A percentile compares a stretch with the other conserved stretches of the same genome.
These are phyloP conservation scores for Polygonum maritimum DNA, from an alignment of 148 eudicot genomes.

Conservation along the genomic window DNA sequence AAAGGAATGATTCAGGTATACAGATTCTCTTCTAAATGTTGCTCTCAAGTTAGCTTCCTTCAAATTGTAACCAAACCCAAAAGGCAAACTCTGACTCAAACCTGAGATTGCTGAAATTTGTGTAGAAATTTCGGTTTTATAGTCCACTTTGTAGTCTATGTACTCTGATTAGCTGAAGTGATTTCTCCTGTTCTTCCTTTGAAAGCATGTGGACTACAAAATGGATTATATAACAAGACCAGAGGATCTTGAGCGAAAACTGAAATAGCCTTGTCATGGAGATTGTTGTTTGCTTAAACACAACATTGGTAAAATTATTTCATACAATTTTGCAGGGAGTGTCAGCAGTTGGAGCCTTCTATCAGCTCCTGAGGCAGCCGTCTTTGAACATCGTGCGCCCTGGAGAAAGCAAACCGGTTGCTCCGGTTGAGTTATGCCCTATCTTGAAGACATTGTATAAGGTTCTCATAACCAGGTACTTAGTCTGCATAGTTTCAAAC, in stretches of 20 bases:
- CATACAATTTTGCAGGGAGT: conserved; percentile 55
- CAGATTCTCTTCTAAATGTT: neutral
- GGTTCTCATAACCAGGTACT: conserved; percentile 69
- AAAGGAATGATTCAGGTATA: conserved; percentile 95
- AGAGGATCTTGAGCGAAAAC: too few relatives aligned
- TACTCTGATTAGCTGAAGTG: too few relatives aligned
- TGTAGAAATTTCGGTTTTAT: neutral
- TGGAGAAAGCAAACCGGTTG: conserved; percentile 70
- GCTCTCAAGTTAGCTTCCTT: too few relatives aligned
- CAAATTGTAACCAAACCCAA: too few relatives aligned
- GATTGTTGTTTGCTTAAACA: neutral
- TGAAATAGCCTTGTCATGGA: neutral
- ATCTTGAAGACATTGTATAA: conserved; percentile 73
- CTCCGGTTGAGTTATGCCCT: conserved; percentile 90
- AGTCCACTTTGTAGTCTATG: too few relatives aligned
- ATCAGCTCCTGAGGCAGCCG: conserved; percentile 76
- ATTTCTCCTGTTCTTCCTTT: too few relatives aligned
- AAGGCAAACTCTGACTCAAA: too few relatives aligned
- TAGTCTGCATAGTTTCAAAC: neutral
- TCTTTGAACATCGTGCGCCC: conserved; percentile 69
- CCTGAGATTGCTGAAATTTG: neutral
- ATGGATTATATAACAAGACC: too few relatives aligned
- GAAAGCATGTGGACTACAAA: too few relatives aligned
- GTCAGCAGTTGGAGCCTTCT: conserved; percentile 88
- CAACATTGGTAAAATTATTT: neutral